Evolutionary conservation across 179 eudicot genomes (phyloP), one percentile per base, ranked within the genome.

Genomic region (Patellifolia procumbens): DNA sequence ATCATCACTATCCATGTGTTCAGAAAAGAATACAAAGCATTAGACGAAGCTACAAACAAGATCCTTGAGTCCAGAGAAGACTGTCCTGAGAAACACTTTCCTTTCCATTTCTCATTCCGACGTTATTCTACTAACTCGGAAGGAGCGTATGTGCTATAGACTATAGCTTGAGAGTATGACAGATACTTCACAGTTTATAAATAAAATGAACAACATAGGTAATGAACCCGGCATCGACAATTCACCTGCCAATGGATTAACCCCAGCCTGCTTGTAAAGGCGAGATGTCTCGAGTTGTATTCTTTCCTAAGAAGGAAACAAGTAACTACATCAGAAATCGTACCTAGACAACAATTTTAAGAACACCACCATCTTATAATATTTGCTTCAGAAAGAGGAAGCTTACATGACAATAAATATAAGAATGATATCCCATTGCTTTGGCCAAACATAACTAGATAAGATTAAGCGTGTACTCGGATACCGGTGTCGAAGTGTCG

Each of bases 231-330:
- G 35, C 6, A 64, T 37, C 17, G 32, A 65, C 80, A 46, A 68
- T 43, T 64, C 81, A 93, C 99, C 99, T 85, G 99, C 99, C 83
- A 93, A 86, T 77, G 99, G 99, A 86, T 95, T 93, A 70, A 93
- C 98, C 76, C 92, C 98, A 35, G 99, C 99, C 81, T 95, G 98
- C 82, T 56, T 88, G 85, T 92, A 95, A 55, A 94, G 88, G 20
- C 98, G 96, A 64, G 97, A 82, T 81, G 99, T 95, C 88, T 95
- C 99, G 17, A 93, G 97, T 83, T 93, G 98, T 86, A 95, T 89
- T 74, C 99, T 88, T 87, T 95, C 99, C 99, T 95, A 70, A 17
- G 73, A 59, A 80, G 76, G 22, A 78, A 70, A 76, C 43, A 46
- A 77, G 37, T 37, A 63, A 22, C 24, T 58, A 35, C 46, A 65